phyloP scores from a whole-genome alignment of 495 filamentous ascomycete genomes.

The Pseudevernia furfuracea region DNA sequence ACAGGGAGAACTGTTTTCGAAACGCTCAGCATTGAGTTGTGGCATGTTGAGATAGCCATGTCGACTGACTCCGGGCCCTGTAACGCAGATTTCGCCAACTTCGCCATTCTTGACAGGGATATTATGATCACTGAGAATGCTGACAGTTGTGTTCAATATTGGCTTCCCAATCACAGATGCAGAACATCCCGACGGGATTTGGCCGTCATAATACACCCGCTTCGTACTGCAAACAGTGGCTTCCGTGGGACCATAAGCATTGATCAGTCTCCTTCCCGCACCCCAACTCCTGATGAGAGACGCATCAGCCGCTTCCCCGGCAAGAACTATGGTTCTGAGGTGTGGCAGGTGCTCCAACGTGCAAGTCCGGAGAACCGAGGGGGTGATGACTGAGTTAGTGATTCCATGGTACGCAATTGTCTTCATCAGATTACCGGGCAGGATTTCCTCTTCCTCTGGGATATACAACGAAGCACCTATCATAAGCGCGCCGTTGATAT shows the following conservation, averaged over 20 bases:
- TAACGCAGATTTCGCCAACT: background rate
- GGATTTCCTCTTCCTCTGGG: conserved; percentile 5
- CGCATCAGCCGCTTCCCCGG: conserved; percentile 30
- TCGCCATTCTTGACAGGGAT: background rate
- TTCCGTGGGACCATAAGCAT: conserved; percentile 33
- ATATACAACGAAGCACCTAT: conserved; percentile 6
- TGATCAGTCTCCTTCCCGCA: conserved; percentile 23
- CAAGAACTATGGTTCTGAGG: conserved; percentile 26
- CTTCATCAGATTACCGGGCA: conserved; percentile 5
- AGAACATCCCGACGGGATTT: conserved; percentile 1
- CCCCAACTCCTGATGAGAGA: conserved; percentile 28
- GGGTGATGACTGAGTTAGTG: conserved; percentile 8
- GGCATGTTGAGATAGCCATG: conserved; percentile 4
- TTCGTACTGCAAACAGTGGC: conserved; percentile 21
- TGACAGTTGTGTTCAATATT: conserved; percentile 6
- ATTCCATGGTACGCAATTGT: conserved; percentile 1
- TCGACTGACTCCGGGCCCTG: conserved; percentile 1
- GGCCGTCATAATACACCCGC: conserved; percentile 7
- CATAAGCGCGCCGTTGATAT: conserved; percentile 2
- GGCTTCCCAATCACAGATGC: conserved; percentile 8
- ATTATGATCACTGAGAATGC: background rate
- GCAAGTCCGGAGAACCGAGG: conserved; percentile 1
- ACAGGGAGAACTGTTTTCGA: background rate
- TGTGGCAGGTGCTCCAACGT: conserved; percentile 9
- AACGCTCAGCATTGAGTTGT: conserved; percentile 6